These are phyloP conservation scores for Hanseniaspora lindneri DNA, from an alignment of 805 yeast species.

Conservation along the genomic window DNA sequence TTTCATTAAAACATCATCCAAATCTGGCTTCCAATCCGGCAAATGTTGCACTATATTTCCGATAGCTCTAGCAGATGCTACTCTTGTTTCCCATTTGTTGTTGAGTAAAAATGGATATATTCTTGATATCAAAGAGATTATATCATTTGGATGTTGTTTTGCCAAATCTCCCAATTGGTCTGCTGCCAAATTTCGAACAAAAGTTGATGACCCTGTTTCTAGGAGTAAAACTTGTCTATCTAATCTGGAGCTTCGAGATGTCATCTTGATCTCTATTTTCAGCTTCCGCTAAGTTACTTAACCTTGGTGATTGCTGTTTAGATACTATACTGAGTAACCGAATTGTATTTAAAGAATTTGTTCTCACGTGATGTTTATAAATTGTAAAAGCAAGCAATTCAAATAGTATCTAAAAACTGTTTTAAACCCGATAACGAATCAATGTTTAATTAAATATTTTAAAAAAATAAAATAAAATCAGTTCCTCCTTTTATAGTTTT, in stretches of 20 bases:
- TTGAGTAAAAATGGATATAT: slow-evolving; percentile 81
- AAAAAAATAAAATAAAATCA: too few relatives aligned
- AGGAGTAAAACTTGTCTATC: slow-evolving; percentile 40
- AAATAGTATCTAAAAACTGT: too few relatives aligned
- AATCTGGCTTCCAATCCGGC: slow-evolving; percentile 73
- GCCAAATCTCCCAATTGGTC: slow-evolving; percentile 93
- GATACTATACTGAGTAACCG: too few relatives aligned
- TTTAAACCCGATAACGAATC: too few relatives aligned
- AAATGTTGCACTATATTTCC: slow-evolving; percentile 83
- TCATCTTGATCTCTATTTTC: slow-evolving; percentile 23
- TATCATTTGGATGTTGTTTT: slow-evolving; percentile 87
- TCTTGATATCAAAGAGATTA: slow-evolving; percentile 66
- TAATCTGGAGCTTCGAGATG: slow-evolving; percentile 33
- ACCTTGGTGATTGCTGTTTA: too few relatives aligned
- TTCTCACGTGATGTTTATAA: too few relatives aligned
- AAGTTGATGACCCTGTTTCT: slow-evolving; percentile 90
- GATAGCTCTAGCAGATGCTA: slow-evolving; percentile 85
- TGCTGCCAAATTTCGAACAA: slow-evolving; percentile 91
- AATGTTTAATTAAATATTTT: too few relatives aligned
- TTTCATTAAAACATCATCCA: slow-evolving; percentile 29
- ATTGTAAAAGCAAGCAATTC: too few relatives aligned
- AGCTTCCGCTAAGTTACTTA: too few relatives aligned
- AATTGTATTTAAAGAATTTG: too few relatives aligned
- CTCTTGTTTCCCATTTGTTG: slow-evolving; percentile 89
- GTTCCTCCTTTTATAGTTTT: too few relatives aligned